Evolutionary conservation across 441 rosid genomes (phyloP), one percentile per base, ranked within the genome.

Genomic region (Syzygium syzygioides): DNA sequence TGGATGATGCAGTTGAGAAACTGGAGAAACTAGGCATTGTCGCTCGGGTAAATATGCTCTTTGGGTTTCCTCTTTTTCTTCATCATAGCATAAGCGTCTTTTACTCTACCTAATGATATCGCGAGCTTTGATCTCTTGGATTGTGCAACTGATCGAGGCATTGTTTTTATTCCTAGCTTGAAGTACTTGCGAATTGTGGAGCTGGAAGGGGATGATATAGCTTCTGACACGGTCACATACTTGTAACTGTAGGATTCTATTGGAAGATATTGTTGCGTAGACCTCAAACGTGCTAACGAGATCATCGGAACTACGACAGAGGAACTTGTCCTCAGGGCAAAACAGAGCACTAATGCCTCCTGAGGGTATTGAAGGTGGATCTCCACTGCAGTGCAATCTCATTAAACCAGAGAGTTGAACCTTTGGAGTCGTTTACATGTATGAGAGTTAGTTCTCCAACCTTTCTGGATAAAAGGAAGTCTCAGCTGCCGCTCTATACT

Each of bases 1-100:
- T 98, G 91, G 99, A 96, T 85, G 99, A 97, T 91, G 99, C 99
- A 68, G 94, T 98, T 89, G 90, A 92, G 87, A 98, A 98, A 94
- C 92, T 98, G 85, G 96, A 94, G 93, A 98, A 94, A 93, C 89
- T 98, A 90, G 97, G 98, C 87, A 95, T 98, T 14, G 93, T 97
- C 89, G 68, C 89, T 88, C 93, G 89, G 94, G 98, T 96, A 89
- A 93, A 94, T 52, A 14, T 85, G 64, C 86, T 53, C 59, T 53
- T 53, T 7, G 25, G n/a, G 34, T 55, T 84, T 53, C 66, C 59
- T 66, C 6, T 59, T 55, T 57, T 50, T 54, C 32, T 71, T 55
- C 19, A 7, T 55, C 10, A 26, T 52, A 3, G 41, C 87, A 52
- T 85, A 10, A 76, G 52, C 52, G 4, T 76, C 83, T 71, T 71